Evolutionary conservation across 495 filamentous ascomycete genomes (phyloP).

Genomic region (Daldinia bambusicola): DNA sequence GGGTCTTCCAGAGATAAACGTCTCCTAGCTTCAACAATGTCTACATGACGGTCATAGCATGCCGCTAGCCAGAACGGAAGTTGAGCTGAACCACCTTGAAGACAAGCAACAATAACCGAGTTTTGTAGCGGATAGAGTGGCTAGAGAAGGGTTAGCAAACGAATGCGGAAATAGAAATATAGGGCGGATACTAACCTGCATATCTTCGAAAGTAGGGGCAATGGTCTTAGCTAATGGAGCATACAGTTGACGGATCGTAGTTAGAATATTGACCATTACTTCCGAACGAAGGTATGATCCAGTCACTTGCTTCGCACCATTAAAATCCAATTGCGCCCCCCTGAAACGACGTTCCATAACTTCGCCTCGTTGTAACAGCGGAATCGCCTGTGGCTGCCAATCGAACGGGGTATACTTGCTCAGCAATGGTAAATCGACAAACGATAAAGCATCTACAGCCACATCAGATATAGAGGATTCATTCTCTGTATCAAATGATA

Average conservation of each 20-base stretch:
- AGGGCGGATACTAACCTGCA: constrained; percentile 38
- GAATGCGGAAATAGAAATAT: constrained; percentile 18
- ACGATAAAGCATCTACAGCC: constrained; percentile 52
- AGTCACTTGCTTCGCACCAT: neutral
- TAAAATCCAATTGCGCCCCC: neutral
- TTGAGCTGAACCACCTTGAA: constrained; percentile 46
- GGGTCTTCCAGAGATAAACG: constrained; percentile 49
- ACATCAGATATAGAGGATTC: constrained; percentile 33
- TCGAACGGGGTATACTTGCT: constrained; percentile 43
- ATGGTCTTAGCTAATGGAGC: constrained; percentile 16
- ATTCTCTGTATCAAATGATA: constrained; percentile 26
- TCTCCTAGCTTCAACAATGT: constrained; percentile 50
- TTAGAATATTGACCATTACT: constrained; percentile 25
- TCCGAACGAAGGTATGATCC: constrained; percentile 26
- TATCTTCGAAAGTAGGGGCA: constrained; percentile 27
- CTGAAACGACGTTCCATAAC: neutral
- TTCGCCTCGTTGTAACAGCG: neutral
- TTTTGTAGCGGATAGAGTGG: constrained; percentile 74
- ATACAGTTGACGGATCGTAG: constrained; percentile 29
- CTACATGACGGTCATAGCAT: constrained; percentile 63
- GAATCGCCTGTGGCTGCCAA: neutral
- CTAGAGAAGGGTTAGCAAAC: constrained; percentile 49
- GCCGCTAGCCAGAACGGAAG: constrained; percentile 57
- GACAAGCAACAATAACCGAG: constrained; percentile 59
- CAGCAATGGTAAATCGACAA: constrained; percentile 49